Evolutionary conservation across 768 basidiomycete species (phyloP), one percentile per base, ranked within the genome.

Genomic region (Suillus variegatus): DNA sequence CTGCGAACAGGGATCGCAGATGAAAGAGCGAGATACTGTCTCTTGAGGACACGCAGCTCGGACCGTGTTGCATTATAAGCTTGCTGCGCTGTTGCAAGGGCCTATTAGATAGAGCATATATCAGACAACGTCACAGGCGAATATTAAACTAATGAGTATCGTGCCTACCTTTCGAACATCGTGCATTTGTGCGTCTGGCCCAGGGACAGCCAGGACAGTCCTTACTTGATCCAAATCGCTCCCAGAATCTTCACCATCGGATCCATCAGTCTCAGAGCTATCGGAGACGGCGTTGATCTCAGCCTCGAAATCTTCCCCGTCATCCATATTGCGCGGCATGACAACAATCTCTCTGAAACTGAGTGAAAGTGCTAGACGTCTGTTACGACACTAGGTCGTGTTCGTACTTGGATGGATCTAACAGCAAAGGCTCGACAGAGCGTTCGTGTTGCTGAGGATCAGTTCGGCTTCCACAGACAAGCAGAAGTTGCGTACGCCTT

Each of bases 111-210:
- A 28, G 28, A 28, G 28, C 46, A 55, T 55, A 35, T 55, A 41
- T 43, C 43, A 41, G 40, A 41, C 3, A 4, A 41, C 12, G 4
- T 28, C 25, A 25, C 25, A 25, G 25, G 25, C 25, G 2, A 25
- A 40, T 40, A 40, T 13, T 41, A 28, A 2, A 28, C 13, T 41
- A 38, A 38, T 38, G 12, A 43, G 43, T 43, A 2, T 28, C 2
- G 43, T 43, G 43, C 62, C 55, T 44, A 63, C 62, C 62, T 63
- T 63, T 40, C 38, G 28, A 16, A 63, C 51, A 16, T 55, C 51
- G 12, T 56, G 36, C 41, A 41, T 40, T 43, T 56, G 51, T 5
- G 62, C 52, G 35, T 51, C 35, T 13, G 62, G 40, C 13, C 62
- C 62, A 25, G 62, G 62, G 25, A 63, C 62, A 6, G 36, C 22